Base-by-base conservation (phyloP, 176 grass and related monocot genomes). In the Phoenix roebelenii region DNA sequence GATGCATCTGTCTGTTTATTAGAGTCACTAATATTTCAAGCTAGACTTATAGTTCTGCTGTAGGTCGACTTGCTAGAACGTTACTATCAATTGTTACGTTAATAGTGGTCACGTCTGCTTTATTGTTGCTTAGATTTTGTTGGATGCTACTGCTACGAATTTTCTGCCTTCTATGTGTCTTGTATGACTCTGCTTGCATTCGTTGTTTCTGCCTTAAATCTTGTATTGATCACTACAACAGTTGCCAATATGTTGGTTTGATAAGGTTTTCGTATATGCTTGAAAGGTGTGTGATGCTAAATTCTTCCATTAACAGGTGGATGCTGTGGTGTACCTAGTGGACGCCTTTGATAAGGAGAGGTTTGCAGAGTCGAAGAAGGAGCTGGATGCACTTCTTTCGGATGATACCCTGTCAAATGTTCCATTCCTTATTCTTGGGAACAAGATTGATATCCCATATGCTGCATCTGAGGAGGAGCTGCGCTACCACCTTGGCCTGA, bases 381-480 rank as follows among this genome's bases (percentile, higher is more conserved):
- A 95, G 60, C 60, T 95, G 0, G 85, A 95, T n/a, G 89, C 85
- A 0, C 81, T 95, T 23, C 81, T 95, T 2, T 88, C 81, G 0
- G 85, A 95, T 0, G 89, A 95, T 7, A 54, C 81, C 3, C 49
- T 95, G 3, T 63, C 77, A 7, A 88, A 51, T 1, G 89, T 95
- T 1, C 89, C 89, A 0, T 94, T 94, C 65, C 74, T 94, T 50
- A 72, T 94, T 49, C 67, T 94, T 16, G 89, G 89, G 16, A 94
- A 94, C 71, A 94, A 94, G 76, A 94, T 94, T 1, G 84, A 94
- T 67, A 79, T 94, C 35, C 84, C 89, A 5, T 88, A 87, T 0
- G 77, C 89, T 0, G 84, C 80, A 0, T 87, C 89, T 0, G 89
- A 95, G 67, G 89, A 88, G 26, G 84, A 88, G 59, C 67, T 95